Evolutionary conservation across 75 land plant genomes (phyloP), one percentile per base, ranked within the genome.

Genomic region (Pinus albicaulis): DNA sequence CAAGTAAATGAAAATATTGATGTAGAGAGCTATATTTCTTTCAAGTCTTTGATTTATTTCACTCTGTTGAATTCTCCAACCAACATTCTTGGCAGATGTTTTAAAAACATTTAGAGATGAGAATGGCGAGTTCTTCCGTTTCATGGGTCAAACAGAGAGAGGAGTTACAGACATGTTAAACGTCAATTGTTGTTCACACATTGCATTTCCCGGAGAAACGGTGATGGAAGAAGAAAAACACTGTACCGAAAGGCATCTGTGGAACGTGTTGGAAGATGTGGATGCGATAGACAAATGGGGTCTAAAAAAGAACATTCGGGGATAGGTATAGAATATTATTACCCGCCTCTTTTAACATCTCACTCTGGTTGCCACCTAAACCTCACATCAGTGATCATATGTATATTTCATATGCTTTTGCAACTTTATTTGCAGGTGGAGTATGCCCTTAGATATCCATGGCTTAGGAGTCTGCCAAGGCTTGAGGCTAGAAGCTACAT

Each of bases 141-240:
- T 82, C 63, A 25, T 64, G 10, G 81, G 81, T 19, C 76, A 82
- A 36, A 72, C 83, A 17, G 60, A 77, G 34, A 28, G 57, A 28
- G 83, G 81, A 34, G 82, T 78, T 28, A 70, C 65, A 28, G 83
- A 73, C 63, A 82, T 82, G 75, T 72, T 60, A 61, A 82, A 82
- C 76, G 16, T 82, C 24, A 44, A 82, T 59, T 26, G 83, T 2
- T 55, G 36, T 25, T 59, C 83, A 5, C 83, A 82, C 44, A 57
- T 82, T 19, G 25, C 71, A 22, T 78, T 71, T 52, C 80, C 76
- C 3, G 76, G 76, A 6, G 83, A 82, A 57, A 82, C 44, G 28
- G 72, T 77, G 7, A 25, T 82, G 69, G 65, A 71, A 72, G 80
- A 82, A 14, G 83, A 80, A 11, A 71, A 60, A 23, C 24, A 22